Conservation (phyloP, 2,329 filamentous ascomycete genomes). For the Daldinia sp. region DNA sequence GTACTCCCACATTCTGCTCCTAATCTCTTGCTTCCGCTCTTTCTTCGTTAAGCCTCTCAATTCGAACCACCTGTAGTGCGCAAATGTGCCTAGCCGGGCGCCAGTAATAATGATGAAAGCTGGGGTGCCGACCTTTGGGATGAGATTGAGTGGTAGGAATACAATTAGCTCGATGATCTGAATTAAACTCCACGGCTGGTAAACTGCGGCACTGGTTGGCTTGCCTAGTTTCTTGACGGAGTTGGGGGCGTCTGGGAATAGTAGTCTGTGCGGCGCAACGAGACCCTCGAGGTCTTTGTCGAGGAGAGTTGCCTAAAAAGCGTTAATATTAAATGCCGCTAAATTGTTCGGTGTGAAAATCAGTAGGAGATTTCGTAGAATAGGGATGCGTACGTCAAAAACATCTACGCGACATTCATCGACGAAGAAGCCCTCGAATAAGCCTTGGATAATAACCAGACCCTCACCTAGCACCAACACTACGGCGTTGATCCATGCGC, state of each 20-base stretch:
- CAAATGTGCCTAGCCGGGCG: conserved; percentile 85
- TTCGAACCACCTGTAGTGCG: conserved; percentile 92
- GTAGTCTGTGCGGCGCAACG: conserved; percentile 73
- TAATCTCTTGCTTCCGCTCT: conserved; percentile 77
- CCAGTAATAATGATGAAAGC: conserved; percentile 91
- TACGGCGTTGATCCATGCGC: conserved; percentile 90
- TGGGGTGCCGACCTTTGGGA: conserved; percentile 84
- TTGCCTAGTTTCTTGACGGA: conserved; percentile 86
- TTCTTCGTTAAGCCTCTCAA: conserved; percentile 80
- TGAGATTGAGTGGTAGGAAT: conserved; percentile 85
- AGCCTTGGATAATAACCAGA: conserved; percentile 73
- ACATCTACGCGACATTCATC: conserved; percentile 83
- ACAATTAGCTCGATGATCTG: conserved; percentile 88
- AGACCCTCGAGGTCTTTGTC: conserved; percentile 78
- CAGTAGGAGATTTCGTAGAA: not conserved
- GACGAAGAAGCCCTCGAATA: conserved; percentile 86
- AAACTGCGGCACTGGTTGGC: conserved; percentile 80
- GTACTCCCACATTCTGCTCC: conserved; percentile 80
- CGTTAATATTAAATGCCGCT: conserved; percentile 39
- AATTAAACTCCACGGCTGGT: conserved; percentile 89
- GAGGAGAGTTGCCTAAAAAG: conserved; percentile 74
- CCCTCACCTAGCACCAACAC: conserved; percentile 89
- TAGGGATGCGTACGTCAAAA: conserved; percentile 75
- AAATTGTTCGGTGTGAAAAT: not conserved
- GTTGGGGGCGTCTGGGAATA: conserved; percentile 75